Conservation (phyloP, 2,329 filamentous ascomycete species). For the Diaporthe helianthi region DNA sequence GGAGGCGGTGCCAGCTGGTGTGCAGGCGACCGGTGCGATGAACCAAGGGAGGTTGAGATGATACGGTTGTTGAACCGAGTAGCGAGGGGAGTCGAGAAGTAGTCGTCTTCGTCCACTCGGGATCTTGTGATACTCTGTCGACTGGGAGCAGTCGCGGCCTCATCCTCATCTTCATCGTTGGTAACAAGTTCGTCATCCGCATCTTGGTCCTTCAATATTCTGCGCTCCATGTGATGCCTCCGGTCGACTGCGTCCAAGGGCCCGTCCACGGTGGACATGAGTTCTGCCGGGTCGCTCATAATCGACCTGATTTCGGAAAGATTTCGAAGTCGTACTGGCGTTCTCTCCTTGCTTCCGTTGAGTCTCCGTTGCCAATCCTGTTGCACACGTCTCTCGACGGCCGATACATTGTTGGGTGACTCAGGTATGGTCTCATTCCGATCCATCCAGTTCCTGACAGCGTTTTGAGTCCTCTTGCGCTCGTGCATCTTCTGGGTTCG, state of each 20-base stretch:
- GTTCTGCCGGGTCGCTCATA: slow-evolving; percentile 69
- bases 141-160: slow-evolving; percentile 43
- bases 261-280: slow-evolving; percentile 57
- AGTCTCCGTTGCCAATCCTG: slow-evolving; percentile 60
- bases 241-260: slow-evolving; percentile 27
- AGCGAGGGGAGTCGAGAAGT: slow-evolving; percentile 61
- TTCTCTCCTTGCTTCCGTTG: slow-evolving; percentile 57
- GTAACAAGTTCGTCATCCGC: slow-evolving; percentile 90
- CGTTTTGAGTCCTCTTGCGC: slow-evolving; percentile 76
- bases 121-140: slow-evolving; percentile 29
- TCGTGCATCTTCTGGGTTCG: slow-evolving; percentile 68
- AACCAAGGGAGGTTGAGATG: slow-evolving; percentile 44
- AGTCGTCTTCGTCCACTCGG: slow-evolving; percentile 48
- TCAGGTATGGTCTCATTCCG: slow-evolving; percentile 61
- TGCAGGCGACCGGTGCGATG: slow-evolving; percentile 36
- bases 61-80: slow-evolving; percentile 46
- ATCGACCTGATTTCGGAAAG: slow-evolving; percentile 65
- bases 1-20: slow-evolving; percentile 38
- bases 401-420: slow-evolving; percentile 57
- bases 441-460: slow-evolving; percentile 92
- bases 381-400: slow-evolving; percentile 51
- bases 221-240: slow-evolving; percentile 39
- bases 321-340: slow-evolving; percentile 53
- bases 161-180: slow-evolving; percentile 74
- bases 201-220: slow-evolving; percentile 72